phyloP scores from a whole-genome alignment of 2,329 filamentous ascomycete genomes.

The Aureobasidium namibiae region DNA sequence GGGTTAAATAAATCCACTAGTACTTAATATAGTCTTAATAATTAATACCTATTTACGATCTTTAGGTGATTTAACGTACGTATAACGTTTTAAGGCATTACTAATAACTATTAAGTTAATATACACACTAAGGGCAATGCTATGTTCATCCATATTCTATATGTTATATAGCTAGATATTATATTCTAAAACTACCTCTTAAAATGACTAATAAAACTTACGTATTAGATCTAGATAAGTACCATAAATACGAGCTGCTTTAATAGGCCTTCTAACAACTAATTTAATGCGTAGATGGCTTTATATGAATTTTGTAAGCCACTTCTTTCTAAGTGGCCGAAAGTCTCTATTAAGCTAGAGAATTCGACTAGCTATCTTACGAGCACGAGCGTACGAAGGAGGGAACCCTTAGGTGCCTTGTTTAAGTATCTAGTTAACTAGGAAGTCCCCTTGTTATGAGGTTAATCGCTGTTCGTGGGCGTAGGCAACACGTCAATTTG shows the following conservation, averaged over 20 bases:
- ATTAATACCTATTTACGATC: neutral
- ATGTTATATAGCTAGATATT: neutral
- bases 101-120: neutral
- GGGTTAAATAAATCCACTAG: neutral
- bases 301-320: neutral
- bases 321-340: neutral
- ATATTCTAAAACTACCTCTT: neutral
- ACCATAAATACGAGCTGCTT: neutral
- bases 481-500: too few relatives aligned
- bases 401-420: neutral
- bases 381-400: neutral
- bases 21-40: neutral
- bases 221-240: neutral
- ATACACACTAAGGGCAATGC: neutral
- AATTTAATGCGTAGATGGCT: neutral
- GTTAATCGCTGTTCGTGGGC: neutral
- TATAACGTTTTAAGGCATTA: neutral
- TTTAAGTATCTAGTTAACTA: slow-evolving; percentile 2
- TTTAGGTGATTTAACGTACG: slow-evolving; percentile 3
- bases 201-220: neutral
- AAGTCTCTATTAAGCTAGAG: neutral
- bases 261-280: neutral
- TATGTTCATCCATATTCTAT: neutral
- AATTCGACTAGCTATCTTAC: neutral
- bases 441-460: slow-evolving; percentile 2